A percentile compares a stretch with the other conserved stretches of the same genome.
These are phyloP conservation scores for Trichothecium roseum DNA, from an alignment of 2,329 filamentous ascomycete species.

Conservation along the genomic window DNA sequence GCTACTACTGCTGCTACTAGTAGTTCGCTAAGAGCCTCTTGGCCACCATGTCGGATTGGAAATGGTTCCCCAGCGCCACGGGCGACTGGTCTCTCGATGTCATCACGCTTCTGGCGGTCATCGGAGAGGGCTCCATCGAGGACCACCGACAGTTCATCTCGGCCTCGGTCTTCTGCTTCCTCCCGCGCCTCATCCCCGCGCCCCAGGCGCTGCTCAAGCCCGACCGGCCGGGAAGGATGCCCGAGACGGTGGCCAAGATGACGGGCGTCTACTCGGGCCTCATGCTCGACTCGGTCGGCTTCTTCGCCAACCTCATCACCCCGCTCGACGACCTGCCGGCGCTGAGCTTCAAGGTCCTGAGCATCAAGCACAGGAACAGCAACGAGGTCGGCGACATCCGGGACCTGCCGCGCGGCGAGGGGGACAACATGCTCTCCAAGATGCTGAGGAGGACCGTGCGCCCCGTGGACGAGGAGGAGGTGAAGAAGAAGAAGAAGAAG, in stretches of 20 bases:
- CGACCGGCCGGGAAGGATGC: conserved; percentile 42
- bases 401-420: conserved; percentile 1
- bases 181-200: conserved; percentile 51
- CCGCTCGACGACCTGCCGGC: conserved; percentile 37
- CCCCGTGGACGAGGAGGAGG: neutral
- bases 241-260: conserved; percentile 42
- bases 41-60: conserved; percentile 12
- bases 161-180: conserved; percentile 43
- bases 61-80: conserved; percentile 32
- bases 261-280: conserved; percentile 49
- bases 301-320: conserved; percentile 52
- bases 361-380: conserved; percentile 33
- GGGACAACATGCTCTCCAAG: neutral
- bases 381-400: neutral
- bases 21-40: too few species aligned
- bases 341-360: conserved; percentile 36
- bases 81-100: conserved; percentile 47
- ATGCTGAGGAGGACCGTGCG: too few species aligned
- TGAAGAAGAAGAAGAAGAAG: neutral
- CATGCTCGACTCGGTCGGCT: conserved; percentile 43
- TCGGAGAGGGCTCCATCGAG: conserved; percentile 48
- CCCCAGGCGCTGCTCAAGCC: conserved; percentile 52
- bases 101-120: conserved; percentile 51
- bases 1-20: too few species aligned
- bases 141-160: conserved; percentile 49